Conservation (phyloP, 768 basidiomycete genomes). For the Dioszegia crocea region DNA sequence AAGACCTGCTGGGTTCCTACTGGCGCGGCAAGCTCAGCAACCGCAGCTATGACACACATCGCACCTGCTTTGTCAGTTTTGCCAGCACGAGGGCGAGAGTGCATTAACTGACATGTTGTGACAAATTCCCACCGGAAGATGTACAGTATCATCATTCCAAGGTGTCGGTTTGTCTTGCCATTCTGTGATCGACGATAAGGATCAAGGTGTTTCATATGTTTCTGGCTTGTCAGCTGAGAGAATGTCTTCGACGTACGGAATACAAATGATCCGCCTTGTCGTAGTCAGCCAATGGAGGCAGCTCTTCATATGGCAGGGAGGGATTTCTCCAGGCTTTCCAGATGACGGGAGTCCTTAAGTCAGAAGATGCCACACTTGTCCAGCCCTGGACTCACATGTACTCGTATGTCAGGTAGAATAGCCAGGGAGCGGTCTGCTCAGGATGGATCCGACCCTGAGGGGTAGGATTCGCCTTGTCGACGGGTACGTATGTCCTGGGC, state of each 20-base stretch:
- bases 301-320: constrained; percentile 46
- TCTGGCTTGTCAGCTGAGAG: constrained; percentile 7
- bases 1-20: constrained; percentile 53
- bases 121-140: constrained; percentile 26
- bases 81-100: background rate
- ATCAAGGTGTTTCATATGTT: constrained; percentile 50
- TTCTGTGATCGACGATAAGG: constrained; percentile 42
- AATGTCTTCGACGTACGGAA: constrained; percentile 14
- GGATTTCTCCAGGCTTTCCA: constrained; percentile 44
- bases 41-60: constrained; percentile 27
- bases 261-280: constrained; percentile 46
- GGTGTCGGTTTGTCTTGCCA: constrained; percentile 52
- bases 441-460: constrained; percentile 44
- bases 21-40: constrained; percentile 49
- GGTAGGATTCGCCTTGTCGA: constrained; percentile 53
- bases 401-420: constrained; percentile 54
- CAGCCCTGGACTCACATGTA: constrained; percentile 50
- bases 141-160: constrained; percentile 55
- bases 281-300: constrained; percentile 56
- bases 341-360: constrained; percentile 51
- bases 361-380: background rate
- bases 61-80: constrained; percentile 10
- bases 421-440: constrained; percentile 57
- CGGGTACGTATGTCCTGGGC: constrained; percentile 60
- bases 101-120: constrained; percentile 13